Evolutionary conservation across 202 grass and related monocot species (phyloP).

Genomic region (Sporobolus alterniflorus): DNA sequence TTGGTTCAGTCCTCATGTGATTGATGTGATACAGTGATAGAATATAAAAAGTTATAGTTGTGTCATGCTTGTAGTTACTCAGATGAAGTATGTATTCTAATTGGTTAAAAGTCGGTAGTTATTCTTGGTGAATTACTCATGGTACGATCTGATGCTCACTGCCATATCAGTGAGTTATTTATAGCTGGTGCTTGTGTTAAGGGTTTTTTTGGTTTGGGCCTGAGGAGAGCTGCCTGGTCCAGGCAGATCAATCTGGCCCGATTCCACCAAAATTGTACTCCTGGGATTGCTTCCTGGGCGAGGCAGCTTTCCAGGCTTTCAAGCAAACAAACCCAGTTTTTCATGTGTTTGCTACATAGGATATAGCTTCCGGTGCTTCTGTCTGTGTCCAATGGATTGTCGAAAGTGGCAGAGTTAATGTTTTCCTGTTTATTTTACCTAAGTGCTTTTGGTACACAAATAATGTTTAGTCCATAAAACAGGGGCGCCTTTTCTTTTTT

Average conservation of each 20-base stretch:
- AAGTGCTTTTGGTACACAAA: neutral
- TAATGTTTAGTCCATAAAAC: neutral
- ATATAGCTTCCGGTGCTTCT: neutral
- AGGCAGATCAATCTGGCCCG: too few species aligned
- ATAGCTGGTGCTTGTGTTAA: neutral
- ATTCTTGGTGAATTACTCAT: slow-evolving; percentile 14
- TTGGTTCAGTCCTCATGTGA: neutral
- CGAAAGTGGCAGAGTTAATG: neutral
- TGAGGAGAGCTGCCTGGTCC: too few species aligned
- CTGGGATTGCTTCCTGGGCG: too few species aligned
- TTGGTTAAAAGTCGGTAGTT: slow-evolving; percentile 9
- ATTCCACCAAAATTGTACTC: too few species aligned
- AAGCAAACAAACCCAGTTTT: too few species aligned
- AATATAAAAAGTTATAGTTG: neutral
- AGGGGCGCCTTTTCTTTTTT: neutral
- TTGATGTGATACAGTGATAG: slow-evolving; percentile 19
- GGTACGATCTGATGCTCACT: neutral
- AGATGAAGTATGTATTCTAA: slow-evolving; percentile 20
- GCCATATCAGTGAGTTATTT: neutral
- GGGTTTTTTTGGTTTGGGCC: too few species aligned
- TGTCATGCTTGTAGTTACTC: slow-evolving; percentile 9
- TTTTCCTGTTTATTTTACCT: neutral
- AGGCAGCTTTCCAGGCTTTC: too few species aligned
- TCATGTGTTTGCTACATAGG: neutral
- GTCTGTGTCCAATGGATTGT: neutral